These are phyloP conservation scores for Hyaloscypha variabilis DNA, from an alignment of 495 filamentous ascomycete species.

Conservation along the genomic window DNA sequence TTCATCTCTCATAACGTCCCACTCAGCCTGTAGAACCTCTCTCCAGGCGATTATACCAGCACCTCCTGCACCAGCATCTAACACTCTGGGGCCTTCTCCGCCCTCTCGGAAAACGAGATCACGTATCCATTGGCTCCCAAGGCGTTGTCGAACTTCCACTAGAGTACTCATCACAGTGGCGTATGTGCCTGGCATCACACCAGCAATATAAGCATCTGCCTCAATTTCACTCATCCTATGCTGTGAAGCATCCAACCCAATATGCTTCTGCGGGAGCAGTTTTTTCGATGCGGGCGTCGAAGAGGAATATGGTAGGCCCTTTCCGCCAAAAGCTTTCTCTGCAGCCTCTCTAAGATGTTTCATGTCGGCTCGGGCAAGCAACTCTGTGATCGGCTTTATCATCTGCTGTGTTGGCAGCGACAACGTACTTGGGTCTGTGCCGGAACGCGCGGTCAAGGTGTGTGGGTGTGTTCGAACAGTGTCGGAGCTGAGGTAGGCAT, in stretches of 20 bases:
- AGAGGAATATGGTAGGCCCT: constrained; percentile 71
- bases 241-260: constrained; percentile 71
- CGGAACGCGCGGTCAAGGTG: constrained; percentile 64
- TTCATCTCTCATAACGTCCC: constrained; percentile 63
- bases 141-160: constrained; percentile 81
- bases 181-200: constrained; percentile 80
- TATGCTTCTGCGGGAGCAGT: constrained; percentile 63
- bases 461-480: constrained; percentile 62
- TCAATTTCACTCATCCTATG: constrained; percentile 80
- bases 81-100: constrained; percentile 69
- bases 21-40: constrained; percentile 79
- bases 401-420: constrained; percentile 66
- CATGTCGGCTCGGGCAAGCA: constrained; percentile 66
- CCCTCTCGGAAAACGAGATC: constrained; percentile 64
- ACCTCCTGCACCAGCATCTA: constrained; percentile 86
- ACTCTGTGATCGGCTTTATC: constrained; percentile 63
- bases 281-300: constrained; percentile 50
- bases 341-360: constrained; percentile 75
- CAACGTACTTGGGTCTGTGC: constrained; percentile 71
- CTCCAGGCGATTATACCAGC: constrained; percentile 86
- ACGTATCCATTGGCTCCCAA: constrained; percentile 80
- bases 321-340: constrained; percentile 71
- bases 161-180: constrained; percentile 71
- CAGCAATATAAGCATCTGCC: constrained; percentile 79
- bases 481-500: constrained; percentile 37